Base-by-base conservation (phyloP, 352 stramenopile genomes). In the Hyaloperonospora brassicae region DNA sequence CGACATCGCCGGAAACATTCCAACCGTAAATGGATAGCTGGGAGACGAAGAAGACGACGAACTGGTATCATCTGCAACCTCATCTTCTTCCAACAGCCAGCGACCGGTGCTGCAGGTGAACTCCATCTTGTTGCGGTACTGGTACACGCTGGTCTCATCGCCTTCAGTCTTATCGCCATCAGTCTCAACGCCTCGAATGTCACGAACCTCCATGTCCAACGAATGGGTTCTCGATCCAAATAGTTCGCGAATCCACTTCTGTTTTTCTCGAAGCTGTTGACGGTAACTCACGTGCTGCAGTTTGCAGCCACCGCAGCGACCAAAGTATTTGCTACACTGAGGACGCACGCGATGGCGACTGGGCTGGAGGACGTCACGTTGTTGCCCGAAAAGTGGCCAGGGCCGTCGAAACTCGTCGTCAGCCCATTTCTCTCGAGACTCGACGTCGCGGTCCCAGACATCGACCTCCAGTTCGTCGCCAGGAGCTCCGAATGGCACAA, bases 51-150 rank as follows among this genome's bases (percentile, higher is more conserved):
- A 41, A 2, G 11, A 14, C 9, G 17, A 23, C 3, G 39, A 10
- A 22, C 12, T 43, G n/a, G n/a, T 39, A 25, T 59, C 39, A 3
- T 57, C 31, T 25, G 30, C 6, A 9, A n/a, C 23, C 31, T 72
- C 72, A 57, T 89, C 76, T 13, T 53, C 64, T 3, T 73, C 55
- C 23, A 87, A 55, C 22, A 87, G 54, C 80, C 80, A 89, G 0
- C 78, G 76, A n/a, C 74, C 74, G 2, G 78, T 80, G 52, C 74
- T 89, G 51, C 78, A 88, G 7, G 80, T 89, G 52, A 91, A 91
- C 57, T 91, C 80, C 68, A 86, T 89, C 56, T 91, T 91, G 68
- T 89, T 91, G 51, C 80, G 76, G 57, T 91, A 91, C 35, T 72
- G 52, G 43, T 76, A 81, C 9, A 70, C 42, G 2, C 36, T 52